A percentile compares a stretch with the other conserved stretches of the same genome.
phyloP scores from a whole-genome alignment of 176 grass and related monocot genomes.

The Oropetium thomaeum region DNA sequence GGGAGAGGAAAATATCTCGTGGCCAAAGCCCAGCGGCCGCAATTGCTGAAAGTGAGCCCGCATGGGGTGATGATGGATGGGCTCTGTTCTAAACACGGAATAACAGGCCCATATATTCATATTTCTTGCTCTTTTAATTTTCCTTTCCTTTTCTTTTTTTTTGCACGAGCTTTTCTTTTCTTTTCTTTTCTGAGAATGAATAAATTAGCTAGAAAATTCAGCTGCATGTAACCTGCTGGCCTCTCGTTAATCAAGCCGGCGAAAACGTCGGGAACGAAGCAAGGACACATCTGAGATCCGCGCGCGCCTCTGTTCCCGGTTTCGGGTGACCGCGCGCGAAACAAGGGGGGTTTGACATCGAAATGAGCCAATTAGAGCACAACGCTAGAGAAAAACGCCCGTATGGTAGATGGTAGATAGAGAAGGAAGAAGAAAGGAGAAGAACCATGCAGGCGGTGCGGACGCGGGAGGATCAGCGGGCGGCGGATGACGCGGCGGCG shows the following conservation, averaged over 20 bases:
- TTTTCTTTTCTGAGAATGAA: too few species aligned
- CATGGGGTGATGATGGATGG: neutral
- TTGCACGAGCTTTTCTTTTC: too few species aligned
- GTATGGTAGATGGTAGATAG: neutral
- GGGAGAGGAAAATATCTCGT: slow-evolving; percentile 15
- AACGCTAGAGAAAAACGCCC: neutral
- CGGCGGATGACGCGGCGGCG: neutral
- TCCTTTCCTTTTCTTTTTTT: too few species aligned
- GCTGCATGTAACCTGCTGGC: neutral
- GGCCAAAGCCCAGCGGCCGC: neutral
- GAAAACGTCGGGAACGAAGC: slow-evolving; percentile 2
- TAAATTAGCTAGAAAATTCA: neutral
- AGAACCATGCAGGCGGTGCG: slow-evolving; percentile 42
- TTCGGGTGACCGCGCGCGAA: neutral
- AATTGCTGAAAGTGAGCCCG: neutral
- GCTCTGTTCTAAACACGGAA: neutral
- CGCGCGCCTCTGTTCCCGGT: slow-evolving; percentile 14
- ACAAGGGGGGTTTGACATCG: neutral
- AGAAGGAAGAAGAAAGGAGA: neutral
- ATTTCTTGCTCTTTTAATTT: neutral
- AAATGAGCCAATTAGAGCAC: neutral
- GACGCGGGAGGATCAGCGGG: slow-evolving; percentile 26
- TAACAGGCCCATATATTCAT: neutral
- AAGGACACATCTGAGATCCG: slow-evolving; percentile 14
- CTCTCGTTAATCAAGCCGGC: slow-evolving; percentile 9